Evolutionary conservation across 2,329 filamentous ascomycete genomes (phyloP), one percentile per base, ranked within the genome.

Genomic region (Cladophialophora immunda): DNA sequence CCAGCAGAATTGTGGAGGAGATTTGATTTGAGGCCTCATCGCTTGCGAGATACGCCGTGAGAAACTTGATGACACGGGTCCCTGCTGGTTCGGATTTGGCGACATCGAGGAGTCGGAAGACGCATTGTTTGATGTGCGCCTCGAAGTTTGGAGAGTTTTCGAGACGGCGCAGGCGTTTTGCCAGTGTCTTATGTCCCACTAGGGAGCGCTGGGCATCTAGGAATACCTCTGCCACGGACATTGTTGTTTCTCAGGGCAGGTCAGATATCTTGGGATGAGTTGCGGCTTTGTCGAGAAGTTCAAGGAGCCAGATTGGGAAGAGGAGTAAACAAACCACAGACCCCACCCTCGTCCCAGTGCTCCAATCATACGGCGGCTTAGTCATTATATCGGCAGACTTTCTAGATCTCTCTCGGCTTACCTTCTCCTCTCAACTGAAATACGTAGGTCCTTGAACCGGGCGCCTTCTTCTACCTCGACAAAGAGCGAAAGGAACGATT

Each of bases 41-140:
- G 75, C 97, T 92, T 2, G 89, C 88, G 73, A 99, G 81, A 78
- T 97, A 99, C 47, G 93, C 83, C n/a, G 92, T 93, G 68, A 96
- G 81, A 76, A 99, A 99, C 54, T 92, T 88, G 66, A 98, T 87
- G 17, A 91, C 86, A 73, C 92, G 89, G 77, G 98, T 94, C 27
- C 93, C 95, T 1, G 92, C 94, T 15, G 87, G 85, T 80, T 99
- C 95, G 41, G 92, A 90, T 83, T 97, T 98, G 83, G 94, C 97
- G 65, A 98, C 89, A 0, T 90, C 87, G 83, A 99, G 87, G 58
- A 94, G 86, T 63, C 93, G 87, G 72, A 96, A 79, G 27, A 97
- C 86, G 76, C 93, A 97, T 75, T 95, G 87, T 64, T 89, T 86
- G 65, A 98, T 89, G 78, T 99, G 94, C 30, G 84, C 82, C 74